Percentiles rank a stretch among this genome's conserved stretches.
phyloP scores from a whole-genome alignment of 2,329 filamentous ascomycete species.

The Colletotrichum brevisporum region DNA sequence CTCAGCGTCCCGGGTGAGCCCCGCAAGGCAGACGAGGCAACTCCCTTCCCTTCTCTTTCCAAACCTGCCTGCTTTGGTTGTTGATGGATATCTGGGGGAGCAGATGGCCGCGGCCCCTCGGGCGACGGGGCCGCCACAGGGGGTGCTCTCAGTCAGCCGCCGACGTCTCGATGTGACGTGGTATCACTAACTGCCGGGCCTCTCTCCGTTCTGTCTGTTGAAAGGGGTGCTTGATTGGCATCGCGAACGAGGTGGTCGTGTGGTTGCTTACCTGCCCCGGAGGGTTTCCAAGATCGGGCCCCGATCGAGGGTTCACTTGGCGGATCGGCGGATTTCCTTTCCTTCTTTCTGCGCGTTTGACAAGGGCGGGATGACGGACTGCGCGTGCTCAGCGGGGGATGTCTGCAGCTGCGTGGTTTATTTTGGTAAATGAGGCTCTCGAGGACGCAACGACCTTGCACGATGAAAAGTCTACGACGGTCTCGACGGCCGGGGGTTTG shows the following conservation, averaged over 20 bases:
- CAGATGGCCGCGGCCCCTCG: too few relatives aligned
- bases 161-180: neutral
- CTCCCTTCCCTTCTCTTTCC: neutral
- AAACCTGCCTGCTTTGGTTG: too few relatives aligned
- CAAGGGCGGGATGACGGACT: neutral
- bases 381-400: too few relatives aligned
- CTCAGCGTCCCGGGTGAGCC: too few relatives aligned
- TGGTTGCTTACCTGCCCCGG: conserved; percentile 7
- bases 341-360: neutral
- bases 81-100: too few relatives aligned
- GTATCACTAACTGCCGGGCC: neutral
- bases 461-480: too few relatives aligned
- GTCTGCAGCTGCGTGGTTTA: too few relatives aligned
- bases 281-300: neutral
- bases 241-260: neutral
- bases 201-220: neutral
- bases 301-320: neutral
- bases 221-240: neutral
- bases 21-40: neutral
- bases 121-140: neutral
- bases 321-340: neutral
- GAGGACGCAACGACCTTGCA: too few relatives aligned
- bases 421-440: too few relatives aligned
- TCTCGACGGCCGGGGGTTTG: too few relatives aligned
- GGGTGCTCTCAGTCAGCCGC: conserved; percentile 3